Base-by-base conservation (phyloP, 305 asterid species). In the Fraxinus dipetala region DNA sequence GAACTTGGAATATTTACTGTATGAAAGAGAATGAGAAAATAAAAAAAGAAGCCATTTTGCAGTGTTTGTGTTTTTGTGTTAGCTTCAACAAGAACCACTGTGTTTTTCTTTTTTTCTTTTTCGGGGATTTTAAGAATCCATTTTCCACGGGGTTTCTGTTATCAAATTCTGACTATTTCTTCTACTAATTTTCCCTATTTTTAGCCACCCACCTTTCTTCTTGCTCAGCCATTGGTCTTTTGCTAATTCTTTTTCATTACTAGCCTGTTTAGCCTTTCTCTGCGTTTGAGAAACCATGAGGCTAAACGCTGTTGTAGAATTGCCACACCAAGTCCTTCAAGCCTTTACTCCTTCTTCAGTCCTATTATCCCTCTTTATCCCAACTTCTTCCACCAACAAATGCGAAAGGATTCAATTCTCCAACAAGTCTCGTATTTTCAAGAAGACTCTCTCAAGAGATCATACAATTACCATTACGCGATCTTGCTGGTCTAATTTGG, bases 401-500 rank as follows among this genome's bases (percentile, higher is more conserved):
- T 73, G 75, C 36, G 85, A 82, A 76, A 63, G 32, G 72, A 77
- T 83, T 80, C 79, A 22, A 14, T 48, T 72, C 81, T 76, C 87
- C 81, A 79, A 79, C 31, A 61, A 22, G 80, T 80, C 91, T 2
- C 87, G 79, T 40, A 36, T 85, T 72, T 78, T 87, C 4, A 75
- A 77, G 83, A 85, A 77, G 87, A 72, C 24, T 31, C 20, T 78
- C 59, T 76, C 87, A 0, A 88, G 85, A 84, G 81, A 38, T 2
- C 82, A 65, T 73, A 13, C 38, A 65, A 24, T 84, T 20, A 84
- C 38, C 67, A 24, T 84, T n/a, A 84, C 83, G 76, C 76, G 89
- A 16, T 86, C 87, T 5, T 87, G 91, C 79, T 79, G 92, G 74
- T 88, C 89, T 72, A 88, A 83, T 75, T 75, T 88, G 78, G 94